Evolutionary conservation across 805 yeast species (phyloP).

Genomic region (Suhomyces pyralidae): DNA sequence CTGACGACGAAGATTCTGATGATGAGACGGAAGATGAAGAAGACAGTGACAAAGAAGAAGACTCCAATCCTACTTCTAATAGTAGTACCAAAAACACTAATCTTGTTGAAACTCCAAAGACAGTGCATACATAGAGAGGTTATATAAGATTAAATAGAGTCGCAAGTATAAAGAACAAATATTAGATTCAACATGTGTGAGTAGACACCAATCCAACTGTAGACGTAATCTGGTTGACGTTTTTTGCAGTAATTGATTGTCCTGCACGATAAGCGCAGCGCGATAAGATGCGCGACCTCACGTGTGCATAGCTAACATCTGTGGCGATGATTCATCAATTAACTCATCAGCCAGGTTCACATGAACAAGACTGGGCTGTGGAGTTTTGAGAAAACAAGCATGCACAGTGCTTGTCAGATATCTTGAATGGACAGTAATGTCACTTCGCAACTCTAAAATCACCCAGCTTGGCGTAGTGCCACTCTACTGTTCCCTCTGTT

Average conservation of each 20-base stretch:
- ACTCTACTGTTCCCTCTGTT: background rate
- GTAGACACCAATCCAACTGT: no score
- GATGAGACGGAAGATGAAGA: constrained; percentile 8
- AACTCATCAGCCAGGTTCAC: background rate
- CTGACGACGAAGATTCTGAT: constrained; percentile 11
- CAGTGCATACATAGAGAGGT: background rate
- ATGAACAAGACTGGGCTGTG: background rate
- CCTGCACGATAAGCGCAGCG: background rate
- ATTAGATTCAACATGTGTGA: no score
- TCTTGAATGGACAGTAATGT: no score
- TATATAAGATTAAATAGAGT: background rate
- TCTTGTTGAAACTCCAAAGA: background rate
- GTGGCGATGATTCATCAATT: background rate
- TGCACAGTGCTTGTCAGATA: no score
- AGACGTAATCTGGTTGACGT: background rate
- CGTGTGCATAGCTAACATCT: background rate
- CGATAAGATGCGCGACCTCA: background rate
- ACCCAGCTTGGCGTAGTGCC: background rate
- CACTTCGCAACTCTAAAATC: no score
- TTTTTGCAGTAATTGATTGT: background rate
- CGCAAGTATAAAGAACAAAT: no score
- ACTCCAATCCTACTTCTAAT: background rate
- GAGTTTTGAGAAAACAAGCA: background rate
- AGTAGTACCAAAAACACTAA: background rate
- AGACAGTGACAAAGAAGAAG: background rate